Percentiles rank a stretch among this genome's conserved stretches.
phyloP scores from a whole-genome alignment of 2,329 filamentous ascomycete species.

The Trichoderma citrinoviride region DNA sequence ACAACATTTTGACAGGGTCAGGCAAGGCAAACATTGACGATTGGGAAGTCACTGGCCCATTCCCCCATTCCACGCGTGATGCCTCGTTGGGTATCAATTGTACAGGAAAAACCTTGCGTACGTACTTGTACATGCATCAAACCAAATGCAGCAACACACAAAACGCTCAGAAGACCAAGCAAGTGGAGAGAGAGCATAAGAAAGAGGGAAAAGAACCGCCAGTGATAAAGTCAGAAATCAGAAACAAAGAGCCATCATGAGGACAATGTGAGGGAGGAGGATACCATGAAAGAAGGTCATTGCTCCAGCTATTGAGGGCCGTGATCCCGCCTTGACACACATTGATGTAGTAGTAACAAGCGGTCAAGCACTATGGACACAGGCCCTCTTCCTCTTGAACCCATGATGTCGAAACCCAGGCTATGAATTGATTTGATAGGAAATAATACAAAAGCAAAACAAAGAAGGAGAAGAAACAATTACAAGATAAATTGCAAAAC shows the following conservation, averaged over 20 bases:
- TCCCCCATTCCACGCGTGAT: constrained; percentile 9
- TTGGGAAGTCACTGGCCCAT: not conserved
- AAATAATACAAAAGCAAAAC: not conserved
- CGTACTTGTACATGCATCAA: not conserved
- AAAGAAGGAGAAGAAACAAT: not conserved
- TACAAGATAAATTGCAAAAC: not conserved
- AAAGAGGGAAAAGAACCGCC: not conserved
- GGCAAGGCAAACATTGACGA: too few species aligned
- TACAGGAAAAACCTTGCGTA: not conserved
- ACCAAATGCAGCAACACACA: not conserved
- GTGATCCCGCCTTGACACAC: too few species aligned
- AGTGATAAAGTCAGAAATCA: not conserved
- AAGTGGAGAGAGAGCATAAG: not conserved
- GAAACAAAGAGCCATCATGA: not conserved
- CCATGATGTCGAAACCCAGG: not conserved
- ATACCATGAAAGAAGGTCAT: not conserved
- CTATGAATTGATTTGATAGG: not conserved
- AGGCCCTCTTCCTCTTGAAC: too few species aligned
- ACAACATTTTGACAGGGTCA: too few species aligned
- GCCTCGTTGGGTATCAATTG: constrained; percentile 18
- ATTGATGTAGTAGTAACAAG: not conserved
- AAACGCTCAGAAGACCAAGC: constrained; percentile 9
- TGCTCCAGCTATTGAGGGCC: not conserved
- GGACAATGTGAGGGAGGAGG: not conserved
- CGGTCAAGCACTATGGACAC: not conserved